Evolutionary conservation across 1,284 basidiomycete species (phyloP).

Genomic region (Naganishia sp.): DNA sequence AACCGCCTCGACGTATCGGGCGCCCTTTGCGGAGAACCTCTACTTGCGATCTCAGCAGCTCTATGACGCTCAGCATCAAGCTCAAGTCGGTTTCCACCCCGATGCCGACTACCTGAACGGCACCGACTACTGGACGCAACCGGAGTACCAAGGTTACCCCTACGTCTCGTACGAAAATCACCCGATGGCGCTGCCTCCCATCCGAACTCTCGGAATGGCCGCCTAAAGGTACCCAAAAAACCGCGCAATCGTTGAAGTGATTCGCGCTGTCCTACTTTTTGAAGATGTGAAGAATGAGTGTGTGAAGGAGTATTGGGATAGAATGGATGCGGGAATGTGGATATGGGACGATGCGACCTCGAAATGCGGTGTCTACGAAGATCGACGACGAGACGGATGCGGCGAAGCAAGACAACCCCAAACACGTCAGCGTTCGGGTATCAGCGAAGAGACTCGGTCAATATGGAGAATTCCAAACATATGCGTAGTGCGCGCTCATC

Average conservation of each 20-base stretch:
- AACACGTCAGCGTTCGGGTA: background rate
- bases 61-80: slow-evolving; percentile 14
- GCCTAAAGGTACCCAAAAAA: slow-evolving; percentile 16
- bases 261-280: slow-evolving; percentile 3
- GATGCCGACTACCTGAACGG: background rate
- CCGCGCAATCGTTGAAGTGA: slow-evolving; percentile 8
- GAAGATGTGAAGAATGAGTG: slow-evolving; percentile 19
- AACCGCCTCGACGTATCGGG: slow-evolving; percentile 12
- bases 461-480: background rate
- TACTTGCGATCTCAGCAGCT: slow-evolving; percentile 27
- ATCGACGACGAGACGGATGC: slow-evolving; percentile 8
- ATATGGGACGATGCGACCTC: background rate
- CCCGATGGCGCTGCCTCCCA: slow-evolving; percentile 28
- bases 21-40: slow-evolving; percentile 18
- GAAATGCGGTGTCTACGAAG: slow-evolving; percentile 6
- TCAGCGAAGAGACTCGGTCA: slow-evolving; percentile 7
- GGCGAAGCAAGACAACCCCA: slow-evolving; percentile 1
- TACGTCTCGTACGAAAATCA: slow-evolving; percentile 24
- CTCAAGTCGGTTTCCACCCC: background rate
- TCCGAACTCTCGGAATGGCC: slow-evolving; percentile 18
- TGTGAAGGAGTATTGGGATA: slow-evolving; percentile 10
- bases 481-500: slow-evolving; percentile 2
- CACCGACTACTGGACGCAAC: slow-evolving; percentile 12
- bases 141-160: slow-evolving; percentile 25
- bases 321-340: slow-evolving; percentile 1